Base-by-base conservation (phyloP, 257 asterid species). In the Fraxinus quadrangulata region DNA sequence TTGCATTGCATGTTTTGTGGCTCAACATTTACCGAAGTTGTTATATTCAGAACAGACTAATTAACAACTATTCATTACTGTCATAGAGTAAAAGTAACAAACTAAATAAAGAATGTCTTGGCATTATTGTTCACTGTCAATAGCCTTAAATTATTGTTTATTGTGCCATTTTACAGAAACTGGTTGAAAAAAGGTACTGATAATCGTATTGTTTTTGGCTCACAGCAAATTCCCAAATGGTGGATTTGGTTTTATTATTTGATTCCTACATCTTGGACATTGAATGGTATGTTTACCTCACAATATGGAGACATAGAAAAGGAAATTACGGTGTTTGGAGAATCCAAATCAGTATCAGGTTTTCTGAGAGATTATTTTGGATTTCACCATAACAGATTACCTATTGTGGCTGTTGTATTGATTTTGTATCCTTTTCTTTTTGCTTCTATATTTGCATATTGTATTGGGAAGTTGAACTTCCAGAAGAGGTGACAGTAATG, bases 201-300 rank as follows among this genome's bases (percentile, higher is more conserved):
- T 75, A 12, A 14, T 12, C 8, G 13, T 14, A 13, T 26, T 37
- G 30, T 67, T 77, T 23, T 42, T 83, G 24, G 56, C 56, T 45
- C 56, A 81, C 83, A 88, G 91, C 87, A 81, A 79, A 86, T 90
- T 61, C 96, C 96, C 0, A 87, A 84, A 71, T 91, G 92, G 92
- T 89, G 92, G 92, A 45, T 89, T 12, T 89, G 92, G 94, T 66
- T 85, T 6, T 83, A 87, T 31, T 87, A 87, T 42, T 3, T 83
- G 12, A 70, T 75, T 6, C 94, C 96, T 9, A 86, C 94, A 59
- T 86, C 96, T 2, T 90, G 96, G 94, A 73, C 91, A 4, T 72
- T 89, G 21, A 86, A 89, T 26, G 96, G 84, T 6, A 70, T 86
- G 79, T 87, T 89, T 3, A 81, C 86, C 30, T 91, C 96, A 16